Evolutionary conservation across 2,329 filamentous ascomycete species (phyloP), one percentile per base, ranked within the genome.

Genomic region (Lanzia echinophila): DNA sequence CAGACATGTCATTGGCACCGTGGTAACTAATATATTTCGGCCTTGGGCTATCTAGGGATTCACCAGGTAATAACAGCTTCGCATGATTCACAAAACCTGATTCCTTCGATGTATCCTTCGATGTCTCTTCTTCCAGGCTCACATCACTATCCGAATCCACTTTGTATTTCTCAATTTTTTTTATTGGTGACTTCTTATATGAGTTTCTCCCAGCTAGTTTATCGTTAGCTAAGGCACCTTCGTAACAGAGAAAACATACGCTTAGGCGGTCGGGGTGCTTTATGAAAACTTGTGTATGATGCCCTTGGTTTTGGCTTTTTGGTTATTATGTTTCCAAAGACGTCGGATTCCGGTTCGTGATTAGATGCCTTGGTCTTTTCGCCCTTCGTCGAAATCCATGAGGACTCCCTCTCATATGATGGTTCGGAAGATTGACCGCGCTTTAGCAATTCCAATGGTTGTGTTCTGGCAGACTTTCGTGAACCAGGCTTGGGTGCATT

Each of bases 321-420:
- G n/a, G 48, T 55, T 17, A 47, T 44, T 6, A 57, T 34, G 17
- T 41, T 52, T 3, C 60, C 63, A 39, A 60, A 60, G 2, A 8
- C 33, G 52, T 65, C 60, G 17, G 34, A 24, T 53, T 50, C 47
- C 38, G 34, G 39, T 22, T 56, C 58, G 52, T 61, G 50, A 17
- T 45, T 24, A 13, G 43, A 42, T 4, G 31, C 34, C 24, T 28
- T 4, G 20, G 7, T n/a, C 13, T 58, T 56, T 20, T 54, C 36
- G 6, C 34, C 50, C 43, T 62, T 64, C 39, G 61, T 59, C 24
- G 24, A 28, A 4, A 8, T 28, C 8, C 24, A 4, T 28, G 4
- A 8, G 4, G 24, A 28, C 24, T 8, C 24, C 4, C 24, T 28
- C 24, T 28, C 8, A 8, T 28, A 4, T 28, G 24, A 8, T 28